phyloP scores from a whole-genome alignment of 2,329 filamentous ascomycete species.

The Coniochaeta hoffmannii region DNA sequence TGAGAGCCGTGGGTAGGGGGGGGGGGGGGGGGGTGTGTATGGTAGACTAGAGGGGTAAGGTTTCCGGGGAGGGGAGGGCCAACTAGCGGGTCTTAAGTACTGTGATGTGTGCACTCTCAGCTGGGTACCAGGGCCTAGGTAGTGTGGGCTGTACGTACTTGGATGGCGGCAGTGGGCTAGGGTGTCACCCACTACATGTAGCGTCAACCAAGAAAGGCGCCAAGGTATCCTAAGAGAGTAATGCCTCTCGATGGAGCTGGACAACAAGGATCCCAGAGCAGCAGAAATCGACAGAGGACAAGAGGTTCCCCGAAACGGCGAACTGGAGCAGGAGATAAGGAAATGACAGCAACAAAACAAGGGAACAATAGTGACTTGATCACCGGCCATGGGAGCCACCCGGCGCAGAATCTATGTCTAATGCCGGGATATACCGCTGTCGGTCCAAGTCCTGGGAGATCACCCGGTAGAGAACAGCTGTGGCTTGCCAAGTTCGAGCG shows the following conservation, averaged over 20 bases:
- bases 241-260: neutral
- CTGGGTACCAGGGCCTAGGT: neutral
- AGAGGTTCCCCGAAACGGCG: neutral
- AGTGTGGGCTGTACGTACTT: neutral
- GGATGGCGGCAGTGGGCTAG: neutral
- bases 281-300: neutral
- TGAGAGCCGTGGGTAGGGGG: too few species aligned
- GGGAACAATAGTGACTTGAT: too few species aligned
- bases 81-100: neutral
- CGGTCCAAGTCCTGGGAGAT: neutral
- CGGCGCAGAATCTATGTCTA: neutral
- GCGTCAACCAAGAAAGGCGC: neutral
- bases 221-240: neutral
- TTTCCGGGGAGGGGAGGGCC: constrained; percentile 1
- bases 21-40: neutral
- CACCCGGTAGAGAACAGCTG: neutral
- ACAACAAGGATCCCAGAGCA: neutral
- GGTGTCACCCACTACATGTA: neutral
- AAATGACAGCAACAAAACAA: neutral
- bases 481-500: neutral
- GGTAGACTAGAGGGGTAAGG: neutral
- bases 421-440: neutral
- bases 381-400: too few species aligned
- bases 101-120: constrained; percentile 1
- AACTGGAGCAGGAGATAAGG: neutral